These are phyloP conservation scores for Tieghemiomyces parasiticus DNA, from an alignment of 192 early-diverging fungal species.

Conservation along the genomic window DNA sequence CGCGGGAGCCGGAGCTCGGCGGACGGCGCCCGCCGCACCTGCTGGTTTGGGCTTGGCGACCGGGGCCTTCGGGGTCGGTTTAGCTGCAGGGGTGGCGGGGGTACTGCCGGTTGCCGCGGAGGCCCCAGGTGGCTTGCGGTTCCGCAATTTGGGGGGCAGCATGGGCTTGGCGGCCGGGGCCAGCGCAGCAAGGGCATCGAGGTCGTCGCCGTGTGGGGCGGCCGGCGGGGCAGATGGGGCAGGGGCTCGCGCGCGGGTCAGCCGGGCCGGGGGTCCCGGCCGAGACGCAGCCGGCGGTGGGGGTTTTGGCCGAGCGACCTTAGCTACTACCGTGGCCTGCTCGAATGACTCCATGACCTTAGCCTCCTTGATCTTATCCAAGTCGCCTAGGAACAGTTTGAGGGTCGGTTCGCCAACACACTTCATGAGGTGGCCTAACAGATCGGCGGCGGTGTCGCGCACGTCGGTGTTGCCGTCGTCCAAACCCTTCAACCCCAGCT, in stretches of 20 bases:
- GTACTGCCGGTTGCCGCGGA: slow-evolving; percentile 14
- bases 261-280: slow-evolving; percentile 11
- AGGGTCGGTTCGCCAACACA: slow-evolving; percentile 65
- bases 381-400: slow-evolving; percentile 53
- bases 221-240: slow-evolving; percentile 16
- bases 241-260: slow-evolving; percentile 15
- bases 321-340: slow-evolving; percentile 70
- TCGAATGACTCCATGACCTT: slow-evolving; percentile 82
- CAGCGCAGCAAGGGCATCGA: slow-evolving; percentile 16
- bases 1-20: slow-evolving; percentile 15
- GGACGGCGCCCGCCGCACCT: slow-evolving; percentile 13
- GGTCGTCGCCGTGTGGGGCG: not conserved
- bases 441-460: slow-evolving; percentile 71
- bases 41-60: slow-evolving; percentile 14
- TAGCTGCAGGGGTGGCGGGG: slow-evolving; percentile 12
- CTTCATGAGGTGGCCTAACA: slow-evolving; percentile 80
- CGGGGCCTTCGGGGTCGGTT: slow-evolving; percentile 14
- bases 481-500: slow-evolving; percentile 56
- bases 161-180: slow-evolving; percentile 18
- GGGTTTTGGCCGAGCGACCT: slow-evolving; percentile 28
- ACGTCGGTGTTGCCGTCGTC: slow-evolving; percentile 77
- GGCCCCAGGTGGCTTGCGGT: slow-evolving; percentile 15
- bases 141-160: slow-evolving; percentile 16
- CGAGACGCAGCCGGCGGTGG: slow-evolving; percentile 18
- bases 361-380: slow-evolving; percentile 76